These are phyloP conservation scores for Lophiostoma macrostomum DNA, from an alignment of 495 filamentous ascomycete genomes.

Conservation along the genomic window DNA sequence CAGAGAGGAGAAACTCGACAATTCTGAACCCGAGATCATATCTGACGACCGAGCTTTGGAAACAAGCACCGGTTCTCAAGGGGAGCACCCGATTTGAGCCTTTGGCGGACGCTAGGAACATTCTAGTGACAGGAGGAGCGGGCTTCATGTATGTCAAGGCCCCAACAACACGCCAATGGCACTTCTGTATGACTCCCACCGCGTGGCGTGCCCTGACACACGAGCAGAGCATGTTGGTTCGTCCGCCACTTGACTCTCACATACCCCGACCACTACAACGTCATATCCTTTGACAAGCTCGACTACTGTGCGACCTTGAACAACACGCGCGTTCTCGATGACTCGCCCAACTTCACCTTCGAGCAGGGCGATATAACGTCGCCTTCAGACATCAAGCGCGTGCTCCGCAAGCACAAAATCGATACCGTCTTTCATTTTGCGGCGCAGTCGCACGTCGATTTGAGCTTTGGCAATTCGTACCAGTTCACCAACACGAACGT, in stretches of 20 bases:
- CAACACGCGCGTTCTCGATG: conserved; percentile 62
- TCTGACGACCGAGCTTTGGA: conserved; percentile 49
- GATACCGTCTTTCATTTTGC: conserved; percentile 77
- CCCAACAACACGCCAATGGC: conserved; percentile 19
- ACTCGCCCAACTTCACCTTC: conserved; percentile 67
- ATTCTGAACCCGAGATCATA: conserved; percentile 32
- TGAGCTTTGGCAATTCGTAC: conserved; percentile 69
- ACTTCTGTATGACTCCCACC: neutral
- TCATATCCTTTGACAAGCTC: conserved; percentile 74
- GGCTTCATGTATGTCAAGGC: conserved; percentile 60
- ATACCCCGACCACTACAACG: conserved; percentile 66
- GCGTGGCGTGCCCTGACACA: neutral
- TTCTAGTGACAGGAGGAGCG: conserved; percentile 69
- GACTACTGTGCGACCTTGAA: conserved; percentile 70
- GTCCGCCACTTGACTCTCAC: conserved; percentile 65
- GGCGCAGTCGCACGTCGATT: conserved; percentile 70
- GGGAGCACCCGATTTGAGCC: conserved; percentile 64
- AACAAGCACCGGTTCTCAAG: conserved; percentile 60
- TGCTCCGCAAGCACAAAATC: conserved; percentile 59
- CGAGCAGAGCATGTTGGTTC: conserved; percentile 64
- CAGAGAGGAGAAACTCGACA: conserved; percentile 31
- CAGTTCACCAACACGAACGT: conserved; percentile 70
- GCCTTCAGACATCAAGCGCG: conserved; percentile 56
- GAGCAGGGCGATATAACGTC: conserved; percentile 68
- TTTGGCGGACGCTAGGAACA: conserved; percentile 61